Base-by-base conservation (phyloP, 352 stramenopile genomes). In the Pythium apleroticum region DNA sequence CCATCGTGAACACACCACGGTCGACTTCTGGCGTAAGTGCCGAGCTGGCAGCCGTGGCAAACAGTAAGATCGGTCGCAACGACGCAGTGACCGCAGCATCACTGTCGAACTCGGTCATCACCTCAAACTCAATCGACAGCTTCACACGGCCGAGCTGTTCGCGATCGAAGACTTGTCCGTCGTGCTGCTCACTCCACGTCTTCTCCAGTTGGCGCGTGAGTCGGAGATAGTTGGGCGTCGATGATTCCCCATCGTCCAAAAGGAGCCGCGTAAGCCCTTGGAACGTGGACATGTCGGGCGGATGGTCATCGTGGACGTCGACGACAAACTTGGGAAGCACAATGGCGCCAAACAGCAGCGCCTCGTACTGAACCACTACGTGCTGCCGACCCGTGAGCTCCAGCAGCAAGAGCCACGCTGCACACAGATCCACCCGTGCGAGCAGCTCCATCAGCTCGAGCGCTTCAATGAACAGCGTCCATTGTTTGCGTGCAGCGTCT, bases 41-140 rank as follows among this genome's bases (percentile, higher is more conserved):
- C 30, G 30, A 41, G 19, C 14, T 5, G 35, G 35, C n/a, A n/a
- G n/a, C 1, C 35, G 14, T 41, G 27, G 60, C 50, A 5, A 66
- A 28, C 20, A 55, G 48, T 49, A 53, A 22, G 52, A 66, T 53
- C 50, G 59, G 60, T 6, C 25, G 19, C 17, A 66, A 49, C 20
- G 54, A 50, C 20, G 30, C 59, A 9, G 37, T 53, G 9, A 53
- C 60, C 27, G 53, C 52, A n/a, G 0, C 60, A 27, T 66, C 60
- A 49, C 59, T 33, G 6, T 55, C 39, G 39, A 66, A 66, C 4
- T 66, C 60, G 37, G 55, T 50, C 19, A 5, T 20, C 9, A 35
- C 27, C 8, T 56, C n/a, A 25, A 66, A 66, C 12, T 56, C 48
- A 17, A 66, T 22, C 52, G 60, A 56, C 12, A 66, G 20, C 39